Evolutionary conservation across 208 protist species (phyloP).

Genomic region (Crithidia bombi): DNA sequence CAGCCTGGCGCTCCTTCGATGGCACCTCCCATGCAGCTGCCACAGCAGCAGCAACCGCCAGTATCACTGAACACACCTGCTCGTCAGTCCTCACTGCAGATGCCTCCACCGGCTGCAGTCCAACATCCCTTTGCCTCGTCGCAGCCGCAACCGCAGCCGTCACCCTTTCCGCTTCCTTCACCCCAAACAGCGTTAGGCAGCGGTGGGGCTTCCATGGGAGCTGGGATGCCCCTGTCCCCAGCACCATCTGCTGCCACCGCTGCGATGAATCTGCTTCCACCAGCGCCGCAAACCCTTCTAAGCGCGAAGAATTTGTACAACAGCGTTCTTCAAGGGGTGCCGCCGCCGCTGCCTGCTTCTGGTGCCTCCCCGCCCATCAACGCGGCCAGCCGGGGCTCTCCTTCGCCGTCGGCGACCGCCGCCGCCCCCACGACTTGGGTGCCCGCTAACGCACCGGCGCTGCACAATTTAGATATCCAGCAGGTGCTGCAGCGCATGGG

Average conservation of each 20-base stretch:
- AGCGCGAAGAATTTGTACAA: neutral
- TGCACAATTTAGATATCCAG: constrained; percentile 10
- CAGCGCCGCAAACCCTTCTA: neutral
- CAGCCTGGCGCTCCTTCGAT: neutral
- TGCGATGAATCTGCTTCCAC: neutral
- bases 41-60: neutral
- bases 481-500: constrained; percentile 19
- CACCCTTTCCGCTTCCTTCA: neutral
- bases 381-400: neutral
- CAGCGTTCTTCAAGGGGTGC: neutral
- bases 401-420: neutral
- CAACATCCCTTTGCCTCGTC: neutral
- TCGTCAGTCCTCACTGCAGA: neutral
- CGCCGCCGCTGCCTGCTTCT: neutral
- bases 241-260: neutral
- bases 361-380: neutral
- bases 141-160: constrained; percentile 4
- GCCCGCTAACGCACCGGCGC: neutral
- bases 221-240: neutral
- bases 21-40: neutral
- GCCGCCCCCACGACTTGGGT: neutral
- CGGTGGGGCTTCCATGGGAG: neutral
- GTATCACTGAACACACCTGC: neutral
- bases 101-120: neutral
- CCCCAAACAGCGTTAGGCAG: constrained; percentile 1